Conservation (phyloP, 768 basidiomycete species). For the Tricholoma bakamatsutake region DNA sequence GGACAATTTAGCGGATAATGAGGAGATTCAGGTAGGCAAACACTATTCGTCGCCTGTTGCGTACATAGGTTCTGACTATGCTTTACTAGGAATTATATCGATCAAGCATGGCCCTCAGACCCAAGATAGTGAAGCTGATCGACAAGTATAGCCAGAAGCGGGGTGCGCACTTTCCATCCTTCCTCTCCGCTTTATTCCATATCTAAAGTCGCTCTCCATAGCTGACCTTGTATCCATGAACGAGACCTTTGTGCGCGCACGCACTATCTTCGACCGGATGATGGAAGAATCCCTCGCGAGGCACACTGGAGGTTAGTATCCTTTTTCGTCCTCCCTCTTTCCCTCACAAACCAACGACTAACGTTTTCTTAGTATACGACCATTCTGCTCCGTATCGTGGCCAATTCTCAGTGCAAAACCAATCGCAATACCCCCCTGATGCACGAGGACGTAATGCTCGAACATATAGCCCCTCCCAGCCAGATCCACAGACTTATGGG, state of each 20-base stretch:
- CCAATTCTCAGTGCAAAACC: neutral
- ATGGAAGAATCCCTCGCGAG: conserved; percentile 85
- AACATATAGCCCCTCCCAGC: neutral
- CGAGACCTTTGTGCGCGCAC: conserved; percentile 85
- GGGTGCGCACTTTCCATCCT: conserved; percentile 23
- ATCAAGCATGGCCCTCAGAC: conserved; percentile 80
- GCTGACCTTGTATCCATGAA: conserved; percentile 95
- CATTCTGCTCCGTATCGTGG: conserved; percentile 25
- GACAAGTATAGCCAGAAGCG: conserved; percentile 97
- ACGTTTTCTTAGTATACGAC: conserved; percentile 46
- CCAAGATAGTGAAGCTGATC: conserved; percentile 94
- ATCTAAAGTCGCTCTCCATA: conserved; percentile 22
- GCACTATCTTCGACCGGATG: conserved; percentile 88
- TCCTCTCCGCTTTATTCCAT: conserved; percentile 20
- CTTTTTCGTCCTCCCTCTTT: neutral
- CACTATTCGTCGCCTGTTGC: conserved; percentile 1
- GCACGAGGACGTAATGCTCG: conserved; percentile 14
- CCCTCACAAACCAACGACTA: too few relatives aligned
- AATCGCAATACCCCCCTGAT: conserved; percentile 17
- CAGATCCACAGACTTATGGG: conserved; percentile 32
- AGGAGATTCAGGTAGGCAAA: conserved; percentile 69
- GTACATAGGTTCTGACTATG: neutral
- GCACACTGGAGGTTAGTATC: conserved; percentile 53
- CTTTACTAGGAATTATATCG: conserved; percentile 76
- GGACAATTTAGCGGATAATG: conserved; percentile 85